Evolutionary conservation across 208 protist species (phyloP).

Genomic region (Spongospora subterranea): DNA sequence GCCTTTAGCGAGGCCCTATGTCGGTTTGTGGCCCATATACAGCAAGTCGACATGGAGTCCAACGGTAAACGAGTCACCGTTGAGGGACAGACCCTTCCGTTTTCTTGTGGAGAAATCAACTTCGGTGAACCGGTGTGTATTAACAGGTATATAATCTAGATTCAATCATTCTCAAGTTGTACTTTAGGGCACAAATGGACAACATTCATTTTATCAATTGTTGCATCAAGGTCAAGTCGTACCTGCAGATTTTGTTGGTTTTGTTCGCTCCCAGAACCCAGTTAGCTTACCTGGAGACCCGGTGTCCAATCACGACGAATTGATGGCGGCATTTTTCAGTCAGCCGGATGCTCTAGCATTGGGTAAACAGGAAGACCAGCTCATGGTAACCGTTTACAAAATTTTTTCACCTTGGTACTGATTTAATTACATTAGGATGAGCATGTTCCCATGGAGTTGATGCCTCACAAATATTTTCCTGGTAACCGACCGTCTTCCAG

Average conservation of each 20-base stretch:
- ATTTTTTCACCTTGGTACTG: neutral
- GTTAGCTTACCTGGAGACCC: neutral
- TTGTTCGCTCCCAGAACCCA: constrained; percentile 63
- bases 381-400: constrained; percentile 33
- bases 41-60: constrained; percentile 75
- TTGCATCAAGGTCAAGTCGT: constrained; percentile 72
- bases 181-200: constrained; percentile 77
- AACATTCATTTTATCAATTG: constrained; percentile 79
- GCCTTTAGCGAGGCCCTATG: constrained; percentile 62
- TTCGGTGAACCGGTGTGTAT: constrained; percentile 68
- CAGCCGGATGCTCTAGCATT: constrained; percentile 73
- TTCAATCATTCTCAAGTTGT: constrained; percentile 55
- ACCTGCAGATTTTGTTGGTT: constrained; percentile 69
- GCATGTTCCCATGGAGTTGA: constrained; percentile 45
- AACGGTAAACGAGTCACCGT: constrained; percentile 71
- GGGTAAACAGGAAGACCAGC: constrained; percentile 69
- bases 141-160: constrained; percentile 10
- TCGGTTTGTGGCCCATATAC: constrained; percentile 71
- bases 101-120: constrained; percentile 62
- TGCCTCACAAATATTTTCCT: constrained; percentile 67
- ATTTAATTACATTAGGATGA: neutral
- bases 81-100: constrained; percentile 63
- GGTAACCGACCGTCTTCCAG: constrained; percentile 70
- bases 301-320: constrained; percentile 67
- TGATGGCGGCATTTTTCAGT: constrained; percentile 72